Percentiles rank a stretch among this genome's conserved stretches.
Conservation (phyloP, 768 basidiomycete species). For the Daedalea quercina region DNA sequence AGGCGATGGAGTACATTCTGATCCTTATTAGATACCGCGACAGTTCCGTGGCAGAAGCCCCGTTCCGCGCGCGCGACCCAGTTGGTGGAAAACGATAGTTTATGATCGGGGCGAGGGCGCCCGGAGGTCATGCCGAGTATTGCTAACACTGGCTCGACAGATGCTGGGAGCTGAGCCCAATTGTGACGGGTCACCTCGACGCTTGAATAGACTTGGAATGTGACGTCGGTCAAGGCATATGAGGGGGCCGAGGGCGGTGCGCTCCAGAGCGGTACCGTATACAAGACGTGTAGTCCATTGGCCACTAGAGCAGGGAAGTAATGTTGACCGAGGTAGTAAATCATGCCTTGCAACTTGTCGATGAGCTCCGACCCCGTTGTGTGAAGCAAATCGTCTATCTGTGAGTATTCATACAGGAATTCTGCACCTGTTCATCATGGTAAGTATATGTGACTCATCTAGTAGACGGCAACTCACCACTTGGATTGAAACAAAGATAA, state of each 20-base stretch:
- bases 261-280: constrained; percentile 19
- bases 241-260: not conserved
- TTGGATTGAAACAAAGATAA: constrained; percentile 19
- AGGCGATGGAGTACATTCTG: constrained; percentile 15
- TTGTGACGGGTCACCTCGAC: constrained; percentile 4
- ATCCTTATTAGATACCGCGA: constrained; percentile 14
- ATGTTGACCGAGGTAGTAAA: constrained; percentile 15
- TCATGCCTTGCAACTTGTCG: constrained; percentile 14
- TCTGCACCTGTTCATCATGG: constrained; percentile 9
- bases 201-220: constrained; percentile 14
- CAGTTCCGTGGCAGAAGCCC: constrained; percentile 16
- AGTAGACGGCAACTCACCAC: constrained; percentile 8
- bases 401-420: constrained; percentile 19
- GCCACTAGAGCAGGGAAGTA: constrained; percentile 15
- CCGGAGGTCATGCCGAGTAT: constrained; percentile 17
- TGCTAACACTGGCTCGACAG: constrained; percentile 14
- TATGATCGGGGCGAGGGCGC: constrained; percentile 7
- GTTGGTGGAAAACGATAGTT: constrained; percentile 6
- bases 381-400: constrained; percentile 14
- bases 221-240: constrained; percentile 10
- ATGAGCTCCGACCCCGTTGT: constrained; percentile 7
- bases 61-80: constrained; percentile 12
- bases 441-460: not conserved
- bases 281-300: constrained; percentile 16
- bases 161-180: not conserved